Conservation (phyloP, 2,329 filamentous ascomycete genomes). For the Cladosporium sp. region DNA sequence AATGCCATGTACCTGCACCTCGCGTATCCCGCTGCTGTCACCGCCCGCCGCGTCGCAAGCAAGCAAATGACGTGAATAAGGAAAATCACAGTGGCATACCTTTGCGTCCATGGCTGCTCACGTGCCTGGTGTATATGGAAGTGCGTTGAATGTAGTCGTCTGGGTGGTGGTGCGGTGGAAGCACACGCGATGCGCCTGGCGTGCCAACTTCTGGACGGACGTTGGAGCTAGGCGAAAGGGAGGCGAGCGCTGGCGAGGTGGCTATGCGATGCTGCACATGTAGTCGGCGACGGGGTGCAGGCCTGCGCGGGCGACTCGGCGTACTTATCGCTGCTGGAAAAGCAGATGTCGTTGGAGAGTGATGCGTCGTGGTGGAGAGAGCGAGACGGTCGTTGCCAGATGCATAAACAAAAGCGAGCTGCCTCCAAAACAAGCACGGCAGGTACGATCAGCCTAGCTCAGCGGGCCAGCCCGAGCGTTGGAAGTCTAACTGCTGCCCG, state of each 20-base stretch:
- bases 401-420: neutral
- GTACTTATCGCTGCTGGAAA: slow-evolving; percentile 9
- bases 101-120: slow-evolving; percentile 41
- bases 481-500: neutral
- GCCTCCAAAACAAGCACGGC: slow-evolving; percentile 5
- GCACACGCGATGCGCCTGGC: slow-evolving; percentile 8
- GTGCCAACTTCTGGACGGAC: slow-evolving; percentile 6
- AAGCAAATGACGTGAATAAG: neutral
- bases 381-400: slow-evolving; percentile 5
- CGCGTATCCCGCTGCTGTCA: neutral
- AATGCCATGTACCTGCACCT: neutral
- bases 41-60: neutral
- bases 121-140: neutral
- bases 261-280: slow-evolving; percentile 6
- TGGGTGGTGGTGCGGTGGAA: slow-evolving; percentile 8
- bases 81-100: slow-evolving; percentile 28
- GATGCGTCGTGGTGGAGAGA: slow-evolving; percentile 5
- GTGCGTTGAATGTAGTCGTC: neutral
- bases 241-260: slow-evolving; percentile 5
- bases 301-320: neutral
- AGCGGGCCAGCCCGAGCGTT: neutral
- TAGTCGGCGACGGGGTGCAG: neutral
- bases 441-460: slow-evolving; percentile 1
- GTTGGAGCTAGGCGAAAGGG: slow-evolving; percentile 11
- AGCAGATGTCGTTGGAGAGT: slow-evolving; percentile 1